Evolutionary conservation across 2,329 filamentous ascomycete species (phyloP), one percentile per base, ranked within the genome.

Genomic region (Hirsutella rhossiliensis): DNA sequence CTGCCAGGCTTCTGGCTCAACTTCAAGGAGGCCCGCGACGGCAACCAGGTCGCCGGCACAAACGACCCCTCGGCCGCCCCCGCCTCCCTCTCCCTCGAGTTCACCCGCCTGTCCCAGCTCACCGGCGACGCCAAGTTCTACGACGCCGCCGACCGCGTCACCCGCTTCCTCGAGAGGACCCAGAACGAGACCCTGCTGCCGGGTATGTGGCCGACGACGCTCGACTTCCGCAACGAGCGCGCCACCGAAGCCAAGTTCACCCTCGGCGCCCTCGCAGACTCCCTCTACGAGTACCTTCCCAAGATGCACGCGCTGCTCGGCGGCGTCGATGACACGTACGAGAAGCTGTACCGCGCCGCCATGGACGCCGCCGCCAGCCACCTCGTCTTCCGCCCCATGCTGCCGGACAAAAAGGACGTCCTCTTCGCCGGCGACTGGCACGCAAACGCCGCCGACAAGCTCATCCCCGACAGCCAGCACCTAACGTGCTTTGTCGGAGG

Each of bases 91-190:
- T 80, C 78, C 9, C 61, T 90, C 54, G 84, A 89, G 56, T 87
- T 90, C 56, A 86, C 82, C 1, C 69, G 82, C 5, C 67, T 90
- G 36, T 80, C 82, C 8, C 84, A 88, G 60, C 63, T 89, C 29
- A 87, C 84, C 0, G 77, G 77, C 31, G 71, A 88, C 47, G 62
- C 73, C 42, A 87, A 82, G 56, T 90, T 84, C 62, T 88, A 82
- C 56, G 85, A 89, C 57, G 85, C 84, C 1, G 74, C 87, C 45
- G 80, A 82, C 45, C 75, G 84, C 11, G 77, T 94, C 40, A 85
- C 82, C 9, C 73, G 82, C 45, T 74, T 80, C 19, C 69, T 94
- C n/a, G 72, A 82, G 43, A 66, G 70, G 34, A 75, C 76, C 43
- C 86, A 92, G 62, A 78, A 80, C 53, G 61, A 69, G 5, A 88